Percentiles rank a stretch among this genome's conserved stretches.
These are phyloP conservation scores for Rutstroemia sp. DNA, from an alignment of 2,329 filamentous ascomycete genomes.

Conservation along the genomic window DNA sequence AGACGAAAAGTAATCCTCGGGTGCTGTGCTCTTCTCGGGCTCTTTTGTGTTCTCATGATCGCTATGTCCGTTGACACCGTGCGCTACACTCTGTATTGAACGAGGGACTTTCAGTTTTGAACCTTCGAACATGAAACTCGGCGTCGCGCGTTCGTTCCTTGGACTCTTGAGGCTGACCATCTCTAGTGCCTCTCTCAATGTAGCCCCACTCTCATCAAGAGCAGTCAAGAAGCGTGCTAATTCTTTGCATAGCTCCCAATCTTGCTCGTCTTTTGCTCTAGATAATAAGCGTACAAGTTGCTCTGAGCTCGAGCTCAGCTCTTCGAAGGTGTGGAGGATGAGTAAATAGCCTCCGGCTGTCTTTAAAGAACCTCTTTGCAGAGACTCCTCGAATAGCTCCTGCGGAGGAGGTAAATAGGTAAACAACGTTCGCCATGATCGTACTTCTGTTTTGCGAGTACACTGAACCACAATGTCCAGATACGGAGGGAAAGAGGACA, in stretches of 20 bases:
- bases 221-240: slow-evolving; percentile 91
- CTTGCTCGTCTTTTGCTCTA: slow-evolving; percentile 72
- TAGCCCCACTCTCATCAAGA: slow-evolving; percentile 79
- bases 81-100: slow-evolving; percentile 16
- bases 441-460: slow-evolving; percentile 91
- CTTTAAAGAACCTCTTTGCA: slow-evolving; percentile 79
- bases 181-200: slow-evolving; percentile 64
- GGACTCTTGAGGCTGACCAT: slow-evolving; percentile 44
- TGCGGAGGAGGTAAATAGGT: slow-evolving; percentile 83
- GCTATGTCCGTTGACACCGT: slow-evolving; percentile 29
- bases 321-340: slow-evolving; percentile 77
- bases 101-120: slow-evolving; percentile 28
- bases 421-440: slow-evolving; percentile 92
- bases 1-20: slow-evolving; percentile 15
- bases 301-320: slow-evolving; percentile 60
- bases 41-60: slow-evolving; percentile 23
- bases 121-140: slow-evolving; percentile 34
- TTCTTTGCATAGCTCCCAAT: slow-evolving; percentile 96
- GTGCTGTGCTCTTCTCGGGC: slow-evolving; percentile 21
- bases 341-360: slow-evolving; percentile 96
- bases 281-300: slow-evolving; percentile 76
- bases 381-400: slow-evolving; percentile 86
- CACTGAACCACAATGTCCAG: slow-evolving; percentile 95
- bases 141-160: slow-evolving; percentile 26
- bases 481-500: slow-evolving; percentile 74